Percentiles rank a stretch among this genome's conserved stretches.
phyloP scores from a whole-genome alignment of 352 stramenopile species.

The Thalassiosira exigua region DNA sequence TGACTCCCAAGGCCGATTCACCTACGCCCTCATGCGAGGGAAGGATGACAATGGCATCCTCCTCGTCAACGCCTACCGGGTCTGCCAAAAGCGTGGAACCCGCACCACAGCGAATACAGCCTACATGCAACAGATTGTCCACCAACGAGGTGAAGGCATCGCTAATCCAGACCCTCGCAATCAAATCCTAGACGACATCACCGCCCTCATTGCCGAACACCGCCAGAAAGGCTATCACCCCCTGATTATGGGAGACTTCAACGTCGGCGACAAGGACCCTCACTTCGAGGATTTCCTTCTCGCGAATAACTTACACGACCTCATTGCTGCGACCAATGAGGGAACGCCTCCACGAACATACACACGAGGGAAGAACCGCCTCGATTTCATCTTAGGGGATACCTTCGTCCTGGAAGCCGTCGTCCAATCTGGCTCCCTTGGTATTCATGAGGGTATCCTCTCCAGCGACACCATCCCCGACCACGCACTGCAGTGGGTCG shows the following conservation, averaged over 20 bases:
- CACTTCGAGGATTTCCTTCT: neutral
- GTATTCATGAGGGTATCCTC: constrained; percentile 8
- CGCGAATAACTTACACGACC: neutral
- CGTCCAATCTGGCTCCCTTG: neutral
- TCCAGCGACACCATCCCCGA: neutral
- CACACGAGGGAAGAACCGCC: neutral
- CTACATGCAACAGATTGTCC: constrained; percentile 11
- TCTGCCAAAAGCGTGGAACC: neutral
- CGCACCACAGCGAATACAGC: neutral
- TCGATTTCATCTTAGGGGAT: constrained; percentile 23
- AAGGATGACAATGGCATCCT: neutral
- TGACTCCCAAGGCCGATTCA: neutral
- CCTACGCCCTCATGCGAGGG: neutral
- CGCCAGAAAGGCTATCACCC: neutral
- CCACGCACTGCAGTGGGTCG: neutral
- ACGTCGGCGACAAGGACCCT: neutral
- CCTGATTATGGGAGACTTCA: constrained; percentile 18
- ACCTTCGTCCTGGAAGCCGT: neutral
- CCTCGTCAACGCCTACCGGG: neutral
- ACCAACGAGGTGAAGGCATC: neutral
- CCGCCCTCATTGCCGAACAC: neutral
- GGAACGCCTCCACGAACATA: neutral
- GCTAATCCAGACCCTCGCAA: neutral
- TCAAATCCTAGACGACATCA: constrained; percentile 1
- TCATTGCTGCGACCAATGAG: neutral